phyloP scores from a whole-genome alignment of 257 asterid species.

The Solanum sitiens region DNA sequence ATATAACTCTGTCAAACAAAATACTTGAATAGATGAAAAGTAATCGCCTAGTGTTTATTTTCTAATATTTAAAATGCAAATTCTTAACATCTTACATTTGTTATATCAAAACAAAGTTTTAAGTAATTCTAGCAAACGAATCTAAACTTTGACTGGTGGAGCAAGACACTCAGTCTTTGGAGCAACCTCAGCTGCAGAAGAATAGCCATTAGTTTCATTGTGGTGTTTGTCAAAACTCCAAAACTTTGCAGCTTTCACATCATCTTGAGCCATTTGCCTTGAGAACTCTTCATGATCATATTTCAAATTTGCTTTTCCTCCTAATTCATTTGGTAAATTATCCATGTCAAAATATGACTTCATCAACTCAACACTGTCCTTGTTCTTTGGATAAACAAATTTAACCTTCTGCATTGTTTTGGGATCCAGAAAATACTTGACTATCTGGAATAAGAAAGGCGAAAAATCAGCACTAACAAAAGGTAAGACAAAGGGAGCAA shows the following conservation, averaged over 20 bases:
- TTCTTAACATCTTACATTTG: background rate
- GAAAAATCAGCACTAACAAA: background rate
- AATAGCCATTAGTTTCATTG: constrained; percentile 13
- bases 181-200: constrained; percentile 59
- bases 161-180: constrained; percentile 39
- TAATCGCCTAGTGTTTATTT: background rate
- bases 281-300: constrained; percentile 89
- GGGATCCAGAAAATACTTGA: constrained; percentile 75
- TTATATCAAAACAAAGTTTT: background rate
- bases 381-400: constrained; percentile 85
- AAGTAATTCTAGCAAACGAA: background rate
- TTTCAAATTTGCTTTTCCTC: constrained; percentile 73
- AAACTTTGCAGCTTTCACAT: constrained; percentile 50
- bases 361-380: constrained; percentile 86
- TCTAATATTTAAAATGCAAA: background rate
- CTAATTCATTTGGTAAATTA: constrained; percentile 83
- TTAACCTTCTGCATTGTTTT: constrained; percentile 92
- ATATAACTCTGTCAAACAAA: background rate
- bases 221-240: constrained; percentile 64
- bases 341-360: constrained; percentile 62
- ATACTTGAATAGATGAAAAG: background rate
- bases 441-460: constrained; percentile 40
- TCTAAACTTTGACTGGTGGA: constrained; percentile 19
- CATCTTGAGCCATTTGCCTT: constrained; percentile 71
- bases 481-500: background rate